These are phyloP conservation scores for Chondrus crispus DNA, from an alignment of 23 red algal genomes.

Conservation along the genomic window DNA sequence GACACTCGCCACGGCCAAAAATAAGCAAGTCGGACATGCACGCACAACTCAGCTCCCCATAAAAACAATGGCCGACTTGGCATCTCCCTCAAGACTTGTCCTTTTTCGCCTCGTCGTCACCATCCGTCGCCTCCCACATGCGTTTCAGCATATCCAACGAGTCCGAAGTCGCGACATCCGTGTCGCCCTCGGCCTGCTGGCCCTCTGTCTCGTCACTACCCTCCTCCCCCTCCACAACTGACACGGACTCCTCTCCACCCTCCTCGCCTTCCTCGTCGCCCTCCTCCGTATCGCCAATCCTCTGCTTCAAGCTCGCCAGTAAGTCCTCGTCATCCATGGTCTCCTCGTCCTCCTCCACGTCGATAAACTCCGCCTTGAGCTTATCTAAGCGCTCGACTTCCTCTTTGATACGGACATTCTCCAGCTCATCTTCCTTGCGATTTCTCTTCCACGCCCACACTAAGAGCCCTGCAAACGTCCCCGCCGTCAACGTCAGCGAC, in stretches of 20 bases:
- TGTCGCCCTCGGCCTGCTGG: not conserved
- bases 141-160: constrained; percentile 49
- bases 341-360: constrained; percentile 61
- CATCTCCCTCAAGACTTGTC: constrained; percentile 19
- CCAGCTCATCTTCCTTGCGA: constrained; percentile 42
- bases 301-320: constrained; percentile 39
- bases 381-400: constrained; percentile 59
- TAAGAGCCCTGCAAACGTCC: constrained; percentile 39
- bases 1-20: too few relatives aligned
- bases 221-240: not conserved
- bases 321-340: constrained; percentile 64
- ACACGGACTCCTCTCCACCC: not conserved
- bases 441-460: constrained; percentile 54
- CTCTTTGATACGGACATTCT: constrained; percentile 53
- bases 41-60: too few relatives aligned
- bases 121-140: constrained; percentile 63
- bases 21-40: too few relatives aligned
- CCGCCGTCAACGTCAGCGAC: constrained; percentile 31
- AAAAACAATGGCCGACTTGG: too few relatives aligned
- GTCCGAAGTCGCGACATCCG: constrained; percentile 14
- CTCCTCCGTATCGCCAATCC: not conserved
- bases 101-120: not conserved
- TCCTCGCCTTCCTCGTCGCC: constrained; percentile 25
- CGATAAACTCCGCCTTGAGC: constrained; percentile 54
- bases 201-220: not conserved